Conservation (phyloP, 345 rosid genomes). For the Aethionema arabicum region DNA sequence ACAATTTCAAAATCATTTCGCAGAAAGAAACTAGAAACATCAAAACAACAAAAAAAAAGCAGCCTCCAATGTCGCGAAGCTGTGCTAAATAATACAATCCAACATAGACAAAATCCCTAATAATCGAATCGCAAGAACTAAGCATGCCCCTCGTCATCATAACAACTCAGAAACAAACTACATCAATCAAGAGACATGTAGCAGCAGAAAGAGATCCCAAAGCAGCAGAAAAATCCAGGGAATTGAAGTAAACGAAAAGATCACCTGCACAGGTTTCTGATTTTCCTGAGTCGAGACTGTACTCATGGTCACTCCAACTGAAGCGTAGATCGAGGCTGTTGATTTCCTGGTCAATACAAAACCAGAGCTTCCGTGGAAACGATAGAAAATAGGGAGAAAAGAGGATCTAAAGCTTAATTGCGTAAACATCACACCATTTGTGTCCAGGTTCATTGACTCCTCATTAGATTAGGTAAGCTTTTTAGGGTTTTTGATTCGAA, state of each 20-base stretch:
- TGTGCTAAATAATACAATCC: slow-evolving; percentile 16
- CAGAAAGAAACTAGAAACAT: slow-evolving; percentile 12
- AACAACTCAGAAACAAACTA: slow-evolving; percentile 1
- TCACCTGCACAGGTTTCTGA: slow-evolving; percentile 44
- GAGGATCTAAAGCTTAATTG: slow-evolving; percentile 34
- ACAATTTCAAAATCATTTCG: slow-evolving; percentile 18
- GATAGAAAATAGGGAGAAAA: slow-evolving; percentile 12
- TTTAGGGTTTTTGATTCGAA: slow-evolving; percentile 26
- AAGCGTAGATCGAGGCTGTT: slow-evolving; percentile 11
- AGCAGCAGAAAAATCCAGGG: slow-evolving; percentile 18
- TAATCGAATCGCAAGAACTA: slow-evolving; percentile 22
- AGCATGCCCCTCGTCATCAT: slow-evolving; percentile 24
- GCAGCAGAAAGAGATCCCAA: slow-evolving; percentile 8
- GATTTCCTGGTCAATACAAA: no score
- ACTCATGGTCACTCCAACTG: slow-evolving; percentile 41
- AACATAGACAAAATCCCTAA: not conserved
- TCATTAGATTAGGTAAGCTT: slow-evolving; percentile 17
- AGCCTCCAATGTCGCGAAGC: slow-evolving; percentile 34
- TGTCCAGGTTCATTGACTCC: slow-evolving; percentile 47
- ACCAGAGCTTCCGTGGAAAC: not conserved
- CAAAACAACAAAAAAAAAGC: slow-evolving; percentile 30
- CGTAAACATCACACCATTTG: slow-evolving; percentile 32
- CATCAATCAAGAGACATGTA: not conserved
- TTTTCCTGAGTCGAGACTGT: slow-evolving; percentile 34
- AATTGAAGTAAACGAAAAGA: not conserved